A percentile compares a stretch with the other conserved stretches of the same genome.
Evolutionary conservation across 352 stramenopile species (phyloP).

Genomic region (Phytophthora constricta): DNA sequence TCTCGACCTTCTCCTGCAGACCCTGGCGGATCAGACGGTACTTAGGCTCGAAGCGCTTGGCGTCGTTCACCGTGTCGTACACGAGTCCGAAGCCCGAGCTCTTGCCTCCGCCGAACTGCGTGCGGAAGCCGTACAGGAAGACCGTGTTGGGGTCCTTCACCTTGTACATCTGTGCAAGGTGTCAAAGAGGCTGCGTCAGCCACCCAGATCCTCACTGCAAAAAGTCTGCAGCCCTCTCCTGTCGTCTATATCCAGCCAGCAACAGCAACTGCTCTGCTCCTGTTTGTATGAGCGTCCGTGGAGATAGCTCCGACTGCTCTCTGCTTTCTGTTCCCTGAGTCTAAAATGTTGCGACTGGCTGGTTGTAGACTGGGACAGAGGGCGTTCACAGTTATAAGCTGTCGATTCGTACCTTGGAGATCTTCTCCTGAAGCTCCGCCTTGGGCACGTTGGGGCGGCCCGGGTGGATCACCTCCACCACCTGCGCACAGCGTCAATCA

Average conservation of each 20-base stretch:
- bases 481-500: slow-evolving; percentile 43
- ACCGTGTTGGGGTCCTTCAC: slow-evolving; percentile 95
- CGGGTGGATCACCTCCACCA: slow-evolving; percentile 99
- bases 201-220: slow-evolving; percentile 12
- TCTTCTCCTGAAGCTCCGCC: slow-evolving; percentile 97
- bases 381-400: neutral
- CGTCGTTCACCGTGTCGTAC: slow-evolving; percentile 98
- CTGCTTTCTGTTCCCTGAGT: too few relatives aligned
- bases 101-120: slow-evolving; percentile 98
- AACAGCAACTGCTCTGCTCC: too few relatives aligned
- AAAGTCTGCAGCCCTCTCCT: too few relatives aligned
- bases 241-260: slow-evolving; percentile 14
- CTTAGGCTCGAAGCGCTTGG: slow-evolving; percentile 99
- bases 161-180: slow-evolving; percentile 92
- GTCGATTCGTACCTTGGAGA: slow-evolving; percentile 90
- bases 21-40: slow-evolving; percentile 95
- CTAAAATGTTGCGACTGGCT: too few relatives aligned
- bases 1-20: slow-evolving; percentile 95
- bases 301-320: slow-evolving; percentile 3
- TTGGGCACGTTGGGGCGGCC: slow-evolving; percentile 97
- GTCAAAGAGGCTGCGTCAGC: slow-evolving; percentile 22
- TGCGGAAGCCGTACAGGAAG: slow-evolving; percentile 98
- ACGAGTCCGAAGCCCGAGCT: slow-evolving; percentile 98
- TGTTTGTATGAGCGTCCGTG: too few relatives aligned
- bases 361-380: neutral